These are phyloP conservation scores for Miamiensis avidus DNA, from an alignment of 169 alveolate genomes.

Conservation along the genomic window DNA sequence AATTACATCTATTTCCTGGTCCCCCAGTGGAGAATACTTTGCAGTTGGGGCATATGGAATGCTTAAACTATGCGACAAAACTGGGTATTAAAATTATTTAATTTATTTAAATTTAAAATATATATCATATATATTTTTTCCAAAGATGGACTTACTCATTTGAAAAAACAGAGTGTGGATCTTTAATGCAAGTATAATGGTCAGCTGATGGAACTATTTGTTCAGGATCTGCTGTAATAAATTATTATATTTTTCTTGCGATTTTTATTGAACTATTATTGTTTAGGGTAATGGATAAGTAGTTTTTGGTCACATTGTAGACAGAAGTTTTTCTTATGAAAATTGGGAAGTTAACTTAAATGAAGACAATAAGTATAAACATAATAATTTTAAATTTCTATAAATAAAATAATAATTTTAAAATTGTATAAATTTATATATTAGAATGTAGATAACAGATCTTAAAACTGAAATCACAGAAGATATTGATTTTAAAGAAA, in stretches of 20 bases:
- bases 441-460: conserved; percentile 70
- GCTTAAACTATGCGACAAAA: conserved; percentile 86
- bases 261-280: neutral
- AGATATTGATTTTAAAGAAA: conserved; percentile 86
- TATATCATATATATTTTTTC: neutral
- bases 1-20: conserved; percentile 82
- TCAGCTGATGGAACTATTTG: conserved; percentile 82
- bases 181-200: conserved; percentile 80
- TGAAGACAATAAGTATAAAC: conserved; percentile 71
- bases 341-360: conserved; percentile 76
- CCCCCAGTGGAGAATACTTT: conserved; percentile 87
- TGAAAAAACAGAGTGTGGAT: conserved; percentile 73
- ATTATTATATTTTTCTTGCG: neutral
- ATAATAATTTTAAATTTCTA: neutral
- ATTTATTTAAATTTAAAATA: neutral
- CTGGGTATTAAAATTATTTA: conserved; percentile 55
- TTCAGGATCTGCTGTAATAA: conserved; percentile 79
- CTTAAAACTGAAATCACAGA: conserved; percentile 75
- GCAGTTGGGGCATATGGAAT: conserved; percentile 89
- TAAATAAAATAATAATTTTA: too few species aligned
- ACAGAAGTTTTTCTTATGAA: conserved; percentile 78
- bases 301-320: conserved; percentile 79
- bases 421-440: too few species aligned
- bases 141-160: conserved; percentile 81
- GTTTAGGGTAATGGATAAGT: conserved; percentile 78